phyloP scores from a whole-genome alignment of 1,284 basidiomycete genomes.

The Laetiporus sulphureus region DNA sequence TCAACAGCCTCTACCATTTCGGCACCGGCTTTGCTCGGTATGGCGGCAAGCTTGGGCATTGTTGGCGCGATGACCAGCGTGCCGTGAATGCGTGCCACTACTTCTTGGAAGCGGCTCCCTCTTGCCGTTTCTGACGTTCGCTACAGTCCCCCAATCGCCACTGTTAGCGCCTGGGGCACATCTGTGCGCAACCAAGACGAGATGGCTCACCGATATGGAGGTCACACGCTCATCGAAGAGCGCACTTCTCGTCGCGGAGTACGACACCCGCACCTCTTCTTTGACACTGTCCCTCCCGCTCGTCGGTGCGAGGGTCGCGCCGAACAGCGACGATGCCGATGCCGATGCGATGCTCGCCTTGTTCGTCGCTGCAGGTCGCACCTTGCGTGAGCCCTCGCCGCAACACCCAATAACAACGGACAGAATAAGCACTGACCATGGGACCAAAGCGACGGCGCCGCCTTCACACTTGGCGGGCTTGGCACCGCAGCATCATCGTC shows the following conservation, averaged over 20 bases:
- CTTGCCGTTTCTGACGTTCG: no score
- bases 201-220: no score
- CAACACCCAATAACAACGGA: neutral
- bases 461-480: neutral
- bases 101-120: slow-evolving; percentile 29
- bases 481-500: neutral
- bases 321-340: slow-evolving; percentile 24
- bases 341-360: no score
- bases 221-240: slow-evolving; percentile 32
- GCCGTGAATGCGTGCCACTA: slow-evolving; percentile 35
- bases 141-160: no score
- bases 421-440: slow-evolving; percentile 14
- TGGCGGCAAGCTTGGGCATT: slow-evolving; percentile 25
- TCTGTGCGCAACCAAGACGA: no score
- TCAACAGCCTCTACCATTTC: slow-evolving; percentile 2
- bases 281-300: slow-evolving; percentile 2
- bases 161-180: no score
- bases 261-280: slow-evolving; percentile 3
- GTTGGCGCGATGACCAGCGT: slow-evolving; percentile 41
- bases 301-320: slow-evolving; percentile 9
- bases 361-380: no score
- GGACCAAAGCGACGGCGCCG: slow-evolving; percentile 17
- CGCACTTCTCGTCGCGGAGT: slow-evolving; percentile 29
- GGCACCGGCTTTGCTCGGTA: neutral
- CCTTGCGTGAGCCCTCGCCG: no score